A percentile compares a stretch with the other conserved stretches of the same genome.
Evolutionary conservation across 2,329 filamentous ascomycete species (phyloP).

Genomic region (Ophiosphaerella narmari): DNA sequence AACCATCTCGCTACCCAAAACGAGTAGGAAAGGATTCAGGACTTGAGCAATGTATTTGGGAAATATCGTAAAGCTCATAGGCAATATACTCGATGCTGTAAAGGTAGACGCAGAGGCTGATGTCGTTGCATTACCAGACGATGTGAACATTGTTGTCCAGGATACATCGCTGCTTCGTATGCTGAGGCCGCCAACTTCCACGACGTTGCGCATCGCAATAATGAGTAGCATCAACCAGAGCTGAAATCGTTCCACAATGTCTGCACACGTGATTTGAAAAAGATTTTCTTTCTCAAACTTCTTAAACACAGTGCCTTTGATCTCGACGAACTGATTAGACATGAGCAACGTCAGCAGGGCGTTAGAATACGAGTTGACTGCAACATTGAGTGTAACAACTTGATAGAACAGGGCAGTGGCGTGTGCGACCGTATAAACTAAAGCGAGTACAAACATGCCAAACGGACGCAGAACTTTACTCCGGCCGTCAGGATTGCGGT

Average conservation of each 20-base stretch:
- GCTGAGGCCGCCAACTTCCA: constrained; percentile 88
- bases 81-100: constrained; percentile 75
- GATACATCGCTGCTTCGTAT: constrained; percentile 43
- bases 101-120: constrained; percentile 52
- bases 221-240: constrained; percentile 97
- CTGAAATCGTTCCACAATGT: constrained; percentile 96
- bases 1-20: constrained; percentile 93
- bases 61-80: constrained; percentile 87
- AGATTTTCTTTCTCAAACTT: constrained; percentile 98
- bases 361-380: constrained; percentile 98
- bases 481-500: constrained; percentile 82
- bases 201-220: constrained; percentile 93
- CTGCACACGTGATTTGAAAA: constrained; percentile 94
- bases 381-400: constrained; percentile 95
- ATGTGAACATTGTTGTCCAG: constrained; percentile 35
- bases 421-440: constrained; percentile 87
- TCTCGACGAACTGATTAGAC: constrained; percentile 98
- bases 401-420: constrained; percentile 92
- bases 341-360: constrained; percentile 88
- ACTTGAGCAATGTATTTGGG: constrained; percentile 89
- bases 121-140: constrained; percentile 53
- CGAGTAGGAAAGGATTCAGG: constrained; percentile 88
- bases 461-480: constrained; percentile 89
- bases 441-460: constrained; percentile 85
- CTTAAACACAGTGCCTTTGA: constrained; percentile 98